Evolutionary conservation across 306 rosid species (phyloP).

Genomic region (Amphicarpaea edgeworthii): DNA sequence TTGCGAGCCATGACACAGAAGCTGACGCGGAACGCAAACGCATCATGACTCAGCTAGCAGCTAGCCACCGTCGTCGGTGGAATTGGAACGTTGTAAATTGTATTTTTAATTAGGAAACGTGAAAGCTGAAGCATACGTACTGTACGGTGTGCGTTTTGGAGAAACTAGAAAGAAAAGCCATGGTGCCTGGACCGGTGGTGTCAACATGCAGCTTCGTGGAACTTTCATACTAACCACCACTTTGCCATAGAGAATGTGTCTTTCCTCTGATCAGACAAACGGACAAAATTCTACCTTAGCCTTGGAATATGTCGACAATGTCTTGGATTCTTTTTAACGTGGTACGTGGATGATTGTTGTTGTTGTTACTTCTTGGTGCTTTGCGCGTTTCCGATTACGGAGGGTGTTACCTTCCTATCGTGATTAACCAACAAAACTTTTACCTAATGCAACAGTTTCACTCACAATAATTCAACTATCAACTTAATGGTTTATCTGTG

Average conservation of each 20-base stretch:
- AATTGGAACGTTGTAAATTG: constrained; percentile 25
- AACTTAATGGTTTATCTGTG: too few species aligned
- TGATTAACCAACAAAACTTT: too few species aligned
- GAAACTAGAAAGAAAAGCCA: background rate
- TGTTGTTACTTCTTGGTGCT: too few species aligned
- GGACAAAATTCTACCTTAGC: background rate
- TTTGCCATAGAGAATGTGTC: background rate
- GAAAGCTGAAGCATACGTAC: constrained; percentile 4
- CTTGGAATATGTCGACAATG: background rate
- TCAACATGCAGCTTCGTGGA: constrained; percentile 31
- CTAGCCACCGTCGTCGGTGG: constrained; percentile 37
- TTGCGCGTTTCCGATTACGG: background rate
- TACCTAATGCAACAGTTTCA: too few species aligned
- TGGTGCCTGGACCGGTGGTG: background rate
- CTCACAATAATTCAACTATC: too few species aligned
- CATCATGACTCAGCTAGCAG: constrained; percentile 47
- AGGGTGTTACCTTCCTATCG: background rate
- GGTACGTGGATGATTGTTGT: background rate
- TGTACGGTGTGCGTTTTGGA: background rate
- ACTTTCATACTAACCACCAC: constrained; percentile 32
- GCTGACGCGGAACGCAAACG: constrained; percentile 51
- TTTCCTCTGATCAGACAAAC: background rate
- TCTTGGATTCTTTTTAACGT: background rate
- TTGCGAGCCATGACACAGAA: constrained; percentile 24
- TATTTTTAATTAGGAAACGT: constrained; percentile 15